Evolutionary conservation across 2,329 filamentous ascomycete genomes (phyloP), one percentile per base, ranked within the genome.

Genomic region (Aureobasidium mangrovei): DNA sequence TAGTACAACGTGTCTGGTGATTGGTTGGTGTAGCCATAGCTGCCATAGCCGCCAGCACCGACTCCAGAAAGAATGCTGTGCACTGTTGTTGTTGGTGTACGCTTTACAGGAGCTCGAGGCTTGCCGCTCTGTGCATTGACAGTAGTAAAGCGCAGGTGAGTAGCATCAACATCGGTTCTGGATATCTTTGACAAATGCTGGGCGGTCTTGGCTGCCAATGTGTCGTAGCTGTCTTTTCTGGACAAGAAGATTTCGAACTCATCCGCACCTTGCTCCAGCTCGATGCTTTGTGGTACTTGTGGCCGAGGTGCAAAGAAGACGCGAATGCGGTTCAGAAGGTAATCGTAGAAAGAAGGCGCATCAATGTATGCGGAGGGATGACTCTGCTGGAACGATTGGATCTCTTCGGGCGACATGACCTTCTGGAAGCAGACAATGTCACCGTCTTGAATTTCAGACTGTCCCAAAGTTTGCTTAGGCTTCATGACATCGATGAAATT

Each of bases 401-500:
- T 24, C 62, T 77, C 74, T 56, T 75, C 76, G 24, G 79, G 76
- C 28, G 69, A 69, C 35, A 80, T 71, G 28, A 78, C 74, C 57
- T 81, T 81, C 68, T 98, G 93, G 72, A 97, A 96, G 66, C 91
- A 95, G 55, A 98, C 83, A 61, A 98, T 95, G 65, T 98, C 93
- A 46, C 93, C 93, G 63, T 98, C 91, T 67, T 97, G 91, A 27
- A 98, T 86, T 68, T 98, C 94, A 1, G 93, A 93, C 57, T 88
- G 84, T 60, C 90, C 87, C 57, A 98, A 78, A 0, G 90, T 89
- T 65, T 89, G 83, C 72, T 95, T 97, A 0, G 85, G 80, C 71
- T 96, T 97, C 75, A 98, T 85, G 5, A 81, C 79, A 66, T 98
- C 94, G 61, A 98, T 95, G 91, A 97, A 97, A 57, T 83, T 88